These are phyloP conservation scores for Apophysomyces elegans DNA, from an alignment of 371 early-diverging fungal genomes.

Conservation along the genomic window DNA sequence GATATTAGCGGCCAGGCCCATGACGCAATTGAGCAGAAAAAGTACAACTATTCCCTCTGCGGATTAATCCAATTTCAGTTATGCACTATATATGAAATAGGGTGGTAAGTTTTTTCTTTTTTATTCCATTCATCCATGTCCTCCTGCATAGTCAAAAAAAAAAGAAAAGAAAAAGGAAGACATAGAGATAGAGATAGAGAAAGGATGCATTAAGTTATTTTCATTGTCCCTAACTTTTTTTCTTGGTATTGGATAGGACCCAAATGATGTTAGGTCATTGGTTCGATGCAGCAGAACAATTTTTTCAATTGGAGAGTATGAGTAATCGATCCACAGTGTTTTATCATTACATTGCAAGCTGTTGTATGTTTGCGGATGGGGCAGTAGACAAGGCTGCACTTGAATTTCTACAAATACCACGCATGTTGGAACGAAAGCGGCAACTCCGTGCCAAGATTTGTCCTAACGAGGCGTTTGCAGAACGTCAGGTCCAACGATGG, in stretches of 20 bases:
- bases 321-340: conserved; percentile 36
- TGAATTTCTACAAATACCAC: conserved; percentile 28
- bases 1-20: conserved; percentile 2
- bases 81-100: conserved; percentile 53
- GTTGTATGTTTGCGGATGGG: conserved; percentile 37
- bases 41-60: conserved; percentile 17
- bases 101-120: conserved; percentile 37
- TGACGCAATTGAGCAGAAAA: conserved; percentile 11
- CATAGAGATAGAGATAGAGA: too few species aligned
- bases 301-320: conserved; percentile 37
- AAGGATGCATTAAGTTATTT: too few species aligned
- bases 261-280: conserved; percentile 35
- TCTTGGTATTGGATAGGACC: conserved; percentile 18
- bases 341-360: conserved; percentile 40
- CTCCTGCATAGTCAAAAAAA: neutral
- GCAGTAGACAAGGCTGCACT: conserved; percentile 33
- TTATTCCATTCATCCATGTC: conserved; percentile 7
- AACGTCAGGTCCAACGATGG: conserved; percentile 29
- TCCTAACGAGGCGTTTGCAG: conserved; percentile 29
- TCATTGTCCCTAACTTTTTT: neutral
- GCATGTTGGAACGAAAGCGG: conserved; percentile 21
- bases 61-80: conserved; percentile 48
- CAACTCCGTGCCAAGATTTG: conserved; percentile 15
- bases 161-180: too few species aligned
- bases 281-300: conserved; percentile 32